Base-by-base conservation (phyloP, 805 yeast genomes). In the Hanseniaspora singularis region DNA sequence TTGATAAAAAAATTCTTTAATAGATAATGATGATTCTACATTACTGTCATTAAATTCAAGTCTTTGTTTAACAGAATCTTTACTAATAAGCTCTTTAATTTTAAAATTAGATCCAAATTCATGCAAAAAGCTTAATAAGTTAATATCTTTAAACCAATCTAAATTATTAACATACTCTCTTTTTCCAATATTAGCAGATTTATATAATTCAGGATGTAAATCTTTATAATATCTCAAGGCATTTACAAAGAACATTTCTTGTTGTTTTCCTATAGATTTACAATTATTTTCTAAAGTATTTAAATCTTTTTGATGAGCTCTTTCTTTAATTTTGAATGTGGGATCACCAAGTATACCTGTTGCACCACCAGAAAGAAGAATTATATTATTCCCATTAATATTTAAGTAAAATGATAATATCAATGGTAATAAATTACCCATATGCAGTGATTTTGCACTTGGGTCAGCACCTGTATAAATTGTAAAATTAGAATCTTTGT, bases 271-370 rank as follows among this genome's bases (percentile, higher is more conserved):
- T 39, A 89, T 85, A 16, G 65, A 63, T 0, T 54, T 52, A 6
- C 83, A 76, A 58, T 92, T 92, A 9, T 61, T 61, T 30, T 65
- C 53, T 44, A 89, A 66, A 6, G 66, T 70, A 2, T 64, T 58
- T 3, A 66, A 67, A n/a, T 67, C 76, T 68, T 88, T 71, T 14
- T 63, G 66, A 10, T 64, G 61, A 3, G 27, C 39, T 49, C 98
- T 70, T 57, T 87, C 96, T 0, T 88, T 75, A 0, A 72, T 66
- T 54, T 96, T 70, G 0, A 97, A 98, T 45, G 95, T 84, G 7
- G 98, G 98, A 61, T 92, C 98, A 7, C 98, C 98, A 1, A 92
- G 95, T 11, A 74, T 73, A 8, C 96, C 97, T 0, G 98, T 92
- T 5, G 97, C 98, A 20, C 94, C 95, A 16, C 95, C 95, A 15